Conservation (phyloP, 2,329 filamentous ascomycete species). For the Apiospora aurea region DNA sequence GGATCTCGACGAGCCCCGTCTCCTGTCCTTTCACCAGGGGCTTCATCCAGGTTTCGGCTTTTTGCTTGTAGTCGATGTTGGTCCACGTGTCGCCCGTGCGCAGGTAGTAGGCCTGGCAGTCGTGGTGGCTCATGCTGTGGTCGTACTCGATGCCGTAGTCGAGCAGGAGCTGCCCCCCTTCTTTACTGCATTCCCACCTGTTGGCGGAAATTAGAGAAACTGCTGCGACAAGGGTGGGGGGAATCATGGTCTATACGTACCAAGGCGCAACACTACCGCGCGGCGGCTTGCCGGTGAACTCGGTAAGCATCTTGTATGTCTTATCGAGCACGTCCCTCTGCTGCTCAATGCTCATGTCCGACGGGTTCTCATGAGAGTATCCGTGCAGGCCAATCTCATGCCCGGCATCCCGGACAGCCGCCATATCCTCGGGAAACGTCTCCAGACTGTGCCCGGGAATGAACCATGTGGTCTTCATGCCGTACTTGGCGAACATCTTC, state of each 20-base stretch:
- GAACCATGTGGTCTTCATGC: slow-evolving; percentile 61
- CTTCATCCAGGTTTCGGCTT: slow-evolving; percentile 71
- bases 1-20: slow-evolving; percentile 72
- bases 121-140: slow-evolving; percentile 71
- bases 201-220: neutral
- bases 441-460: slow-evolving; percentile 64
- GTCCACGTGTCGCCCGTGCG: slow-evolving; percentile 71
- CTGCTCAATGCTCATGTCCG: slow-evolving; percentile 76
- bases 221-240: neutral
- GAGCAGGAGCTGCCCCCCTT: slow-evolving; percentile 70
- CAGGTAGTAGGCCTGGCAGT: slow-evolving; percentile 70
- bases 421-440: slow-evolving; percentile 71
- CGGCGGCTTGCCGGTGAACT: slow-evolving; percentile 75
- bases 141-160: slow-evolving; percentile 75
- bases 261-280: slow-evolving; percentile 75
- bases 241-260: slow-evolving; percentile 40
- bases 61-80: slow-evolving; percentile 71
- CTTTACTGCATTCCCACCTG: slow-evolving; percentile 73
- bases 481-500: slow-evolving; percentile 57
- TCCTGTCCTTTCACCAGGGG: slow-evolving; percentile 64
- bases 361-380: slow-evolving; percentile 78
- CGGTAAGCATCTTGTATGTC: slow-evolving; percentile 73
- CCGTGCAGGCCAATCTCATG: slow-evolving; percentile 71
- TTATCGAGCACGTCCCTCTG: slow-evolving; percentile 78
- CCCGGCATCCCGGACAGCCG: slow-evolving; percentile 65